Base-by-base conservation (phyloP, 495 filamentous ascomycete genomes). In the Tetracladium marchalianum region DNA sequence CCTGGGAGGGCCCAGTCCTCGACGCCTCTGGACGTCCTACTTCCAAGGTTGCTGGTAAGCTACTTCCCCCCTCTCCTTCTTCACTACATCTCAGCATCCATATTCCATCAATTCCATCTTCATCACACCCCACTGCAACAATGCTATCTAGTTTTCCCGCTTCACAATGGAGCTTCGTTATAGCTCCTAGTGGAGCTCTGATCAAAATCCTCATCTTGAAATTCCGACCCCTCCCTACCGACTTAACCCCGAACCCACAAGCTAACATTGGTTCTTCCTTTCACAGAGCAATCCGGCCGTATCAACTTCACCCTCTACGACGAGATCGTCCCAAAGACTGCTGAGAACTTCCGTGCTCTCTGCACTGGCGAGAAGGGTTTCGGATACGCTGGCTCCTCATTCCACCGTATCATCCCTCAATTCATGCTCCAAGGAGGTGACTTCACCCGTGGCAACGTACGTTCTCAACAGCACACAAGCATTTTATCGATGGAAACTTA, bases 381-480 rank as follows among this genome's bases (percentile, higher is more conserved):
- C 31, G 76, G 77, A 17, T 85, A 83, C 71, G 79, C 83, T 68
- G 80, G 80, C 59, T 92, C 86, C 44, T 67, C 64, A 44, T 97
- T 97, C 82, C 92, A 99, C 77, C 87, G 92, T 59, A 80, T 99
- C 57, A 99, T 99, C 66, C 84, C 84, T 44, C 59, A 78, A 31
- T 99, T 99, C 80, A 99, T 99, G 92, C 86, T 96, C 65, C 92
- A 99, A 76, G 92, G 93, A 66, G 92, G 92, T 75, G 92, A 99
- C 78, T 99, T 97, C 77, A 99, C 92, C 64, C 84, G 82, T 62
- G 80, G 81, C 65, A 95, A 99, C 65, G 86, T 90, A 63, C 68
- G 82, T 69, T 36, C 16, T 24, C 22, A 12, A 7, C 32, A 5
- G 15, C 7, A 12, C 31, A 11, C 36, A 7, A 39, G 32, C 10